These are phyloP conservation scores for Helianthus tuberosus DNA, from an alignment of 129 eudicot genomes.

Conservation along the genomic window DNA sequence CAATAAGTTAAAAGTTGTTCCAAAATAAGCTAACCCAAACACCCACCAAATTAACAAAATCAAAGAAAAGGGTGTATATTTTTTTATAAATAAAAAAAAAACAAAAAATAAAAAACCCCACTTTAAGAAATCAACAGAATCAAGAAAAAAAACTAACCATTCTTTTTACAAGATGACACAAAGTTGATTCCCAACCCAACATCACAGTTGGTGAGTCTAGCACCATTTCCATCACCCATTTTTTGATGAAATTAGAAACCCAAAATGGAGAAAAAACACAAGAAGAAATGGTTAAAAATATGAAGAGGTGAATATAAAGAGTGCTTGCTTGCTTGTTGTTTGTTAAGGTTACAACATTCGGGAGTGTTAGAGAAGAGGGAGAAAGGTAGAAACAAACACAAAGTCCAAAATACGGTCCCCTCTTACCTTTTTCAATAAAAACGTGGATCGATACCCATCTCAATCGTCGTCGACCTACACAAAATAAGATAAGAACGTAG, in stretches of 20 bases:
- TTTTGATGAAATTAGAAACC: not conserved
- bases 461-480: conserved; percentile 23
- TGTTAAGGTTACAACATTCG: conserved; percentile 35
- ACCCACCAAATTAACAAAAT: not conserved
- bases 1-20: no score
- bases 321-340: no score
- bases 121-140: not conserved
- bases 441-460: conserved; percentile 30
- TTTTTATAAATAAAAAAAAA: no score
- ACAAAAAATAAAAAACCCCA: no score
- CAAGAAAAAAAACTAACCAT: no score
- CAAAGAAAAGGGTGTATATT: no score
- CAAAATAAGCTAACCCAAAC: no score
- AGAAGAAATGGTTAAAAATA: no score
- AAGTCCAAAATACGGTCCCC: conserved; percentile 40
- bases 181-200: not conserved
- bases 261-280: no score
- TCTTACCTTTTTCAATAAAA: conserved; percentile 16
- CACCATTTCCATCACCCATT: conserved; percentile 21
- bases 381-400: conserved; percentile 24
- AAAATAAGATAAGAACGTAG: conserved; percentile 27
- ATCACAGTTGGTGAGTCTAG: not conserved
- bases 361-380: not conserved
- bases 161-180: conserved; percentile 20
- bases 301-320: no score